Conservation (phyloP, 2,329 filamentous ascomycete genomes). For the Plectosphaerella cucumerina region DNA sequence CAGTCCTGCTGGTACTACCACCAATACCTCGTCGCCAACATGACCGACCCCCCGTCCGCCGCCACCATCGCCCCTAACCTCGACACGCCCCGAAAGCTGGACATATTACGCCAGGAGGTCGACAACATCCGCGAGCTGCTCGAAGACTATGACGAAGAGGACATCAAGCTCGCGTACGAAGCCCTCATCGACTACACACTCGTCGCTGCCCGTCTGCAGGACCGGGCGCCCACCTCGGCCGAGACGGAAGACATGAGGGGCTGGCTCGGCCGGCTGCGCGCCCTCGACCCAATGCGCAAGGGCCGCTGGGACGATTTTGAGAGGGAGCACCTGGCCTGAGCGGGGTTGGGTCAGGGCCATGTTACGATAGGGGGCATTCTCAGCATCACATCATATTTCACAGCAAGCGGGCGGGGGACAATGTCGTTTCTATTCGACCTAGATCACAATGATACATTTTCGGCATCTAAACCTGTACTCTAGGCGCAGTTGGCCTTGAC, state of each 20-base stretch:
- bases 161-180: slow-evolving; percentile 83
- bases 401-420: not conserved
- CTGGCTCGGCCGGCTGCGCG: slow-evolving; percentile 63
- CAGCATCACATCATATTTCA: not conserved
- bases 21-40: slow-evolving; percentile 74
- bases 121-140: slow-evolving; percentile 66
- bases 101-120: slow-evolving; percentile 67
- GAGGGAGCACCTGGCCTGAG: slow-evolving; percentile 5
- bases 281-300: slow-evolving; percentile 68
- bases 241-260: slow-evolving; percentile 41
- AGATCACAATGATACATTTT: slow-evolving; percentile 3
- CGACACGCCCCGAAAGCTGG: slow-evolving; percentile 53
- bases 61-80: slow-evolving; percentile 63
- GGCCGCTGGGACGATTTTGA: slow-evolving; percentile 74
- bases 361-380: not conserved
- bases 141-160: slow-evolving; percentile 44
- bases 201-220: slow-evolving; percentile 49
- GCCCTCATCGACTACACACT: slow-evolving; percentile 73
- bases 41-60: slow-evolving; percentile 44
- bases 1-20: slow-evolving; percentile 98
- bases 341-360: too few species aligned
- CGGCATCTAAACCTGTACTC: not conserved
- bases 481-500: slow-evolving; percentile 30
- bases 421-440: slow-evolving; percentile 1
- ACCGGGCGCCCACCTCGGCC: slow-evolving; percentile 29